Evolutionary conservation across 1,139 yeast species (phyloP).

Genomic region (Kodamaea fungicola): DNA sequence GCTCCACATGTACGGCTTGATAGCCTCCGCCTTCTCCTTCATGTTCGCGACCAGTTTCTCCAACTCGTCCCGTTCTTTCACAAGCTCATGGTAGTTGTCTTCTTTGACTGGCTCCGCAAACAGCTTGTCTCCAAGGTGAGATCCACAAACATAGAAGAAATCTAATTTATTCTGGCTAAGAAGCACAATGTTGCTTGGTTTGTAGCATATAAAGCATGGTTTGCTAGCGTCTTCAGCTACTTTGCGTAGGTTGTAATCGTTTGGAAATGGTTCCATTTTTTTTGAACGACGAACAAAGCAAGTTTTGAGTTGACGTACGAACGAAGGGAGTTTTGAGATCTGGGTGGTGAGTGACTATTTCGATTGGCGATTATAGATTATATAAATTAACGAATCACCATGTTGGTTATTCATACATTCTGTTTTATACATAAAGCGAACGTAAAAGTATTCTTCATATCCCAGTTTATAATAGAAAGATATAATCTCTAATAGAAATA

Average conservation of each 20-base stretch:
- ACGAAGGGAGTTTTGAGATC: too few relatives aligned
- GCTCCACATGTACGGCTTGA: slow-evolving; percentile 34
- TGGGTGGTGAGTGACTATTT: too few relatives aligned
- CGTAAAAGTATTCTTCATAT: too few relatives aligned
- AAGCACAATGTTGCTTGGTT: slow-evolving; percentile 61
- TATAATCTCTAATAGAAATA: too few relatives aligned
- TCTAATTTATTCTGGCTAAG: slow-evolving; percentile 52
- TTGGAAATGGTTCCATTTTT: slow-evolving; percentile 38
- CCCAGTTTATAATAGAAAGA: too few relatives aligned
- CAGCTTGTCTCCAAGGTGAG: slow-evolving; percentile 60
- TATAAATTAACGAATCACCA: too few relatives aligned
- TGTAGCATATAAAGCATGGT: slow-evolving; percentile 66
- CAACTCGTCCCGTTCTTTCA: slow-evolving; percentile 32
- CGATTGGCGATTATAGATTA: too few relatives aligned
- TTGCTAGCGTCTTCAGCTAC: slow-evolving; percentile 57
- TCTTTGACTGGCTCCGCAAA: slow-evolving; percentile 56
- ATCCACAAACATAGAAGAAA: slow-evolving; percentile 65
- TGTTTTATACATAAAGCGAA: too few relatives aligned
- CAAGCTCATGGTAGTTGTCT: slow-evolving; percentile 44
- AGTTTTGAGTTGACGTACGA: too few relatives aligned
- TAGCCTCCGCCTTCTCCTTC: slow-evolving; percentile 22
- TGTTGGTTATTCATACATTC: too few relatives aligned
- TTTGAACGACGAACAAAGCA: too few relatives aligned
- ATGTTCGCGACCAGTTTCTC: slow-evolving; percentile 39
- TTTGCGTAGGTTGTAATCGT: slow-evolving; percentile 49